Percentiles rank a stretch among this genome's conserved stretches.
These are phyloP conservation scores for Amauroascus verrucosus DNA, from an alignment of 2,329 filamentous ascomycete genomes.

Conservation along the genomic window DNA sequence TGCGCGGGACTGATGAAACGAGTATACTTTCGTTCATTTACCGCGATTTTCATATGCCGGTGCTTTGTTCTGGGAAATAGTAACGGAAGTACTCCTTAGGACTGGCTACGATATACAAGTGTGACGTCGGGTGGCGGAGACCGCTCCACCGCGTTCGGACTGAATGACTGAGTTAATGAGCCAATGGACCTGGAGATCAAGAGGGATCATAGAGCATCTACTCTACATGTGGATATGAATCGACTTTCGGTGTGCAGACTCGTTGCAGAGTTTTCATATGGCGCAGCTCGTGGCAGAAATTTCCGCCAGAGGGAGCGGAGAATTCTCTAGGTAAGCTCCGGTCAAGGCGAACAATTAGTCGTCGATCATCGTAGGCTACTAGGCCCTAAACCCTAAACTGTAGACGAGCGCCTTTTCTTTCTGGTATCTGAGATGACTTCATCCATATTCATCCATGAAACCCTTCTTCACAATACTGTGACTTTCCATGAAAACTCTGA, in stretches of 20 bases:
- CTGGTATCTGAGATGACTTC: constrained; percentile 1
- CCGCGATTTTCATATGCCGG: not conserved
- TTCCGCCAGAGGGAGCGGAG: not conserved
- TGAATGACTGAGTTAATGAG: not conserved
- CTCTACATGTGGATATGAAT: not conserved
- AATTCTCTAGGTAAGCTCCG: not conserved
- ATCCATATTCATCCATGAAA: constrained; percentile 1
- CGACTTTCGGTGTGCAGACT: not conserved
- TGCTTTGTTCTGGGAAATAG: not conserved
- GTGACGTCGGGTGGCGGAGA: constrained; percentile 9
- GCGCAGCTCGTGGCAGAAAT: not conserved
- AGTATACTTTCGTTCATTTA: constrained; percentile 4
- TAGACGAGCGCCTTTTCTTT: not conserved
- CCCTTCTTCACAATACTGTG: not conserved
- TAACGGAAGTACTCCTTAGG: constrained; percentile 3
- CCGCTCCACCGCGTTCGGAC: not conserved
- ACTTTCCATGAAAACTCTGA: constrained; percentile 9
- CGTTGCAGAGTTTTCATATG: not conserved
- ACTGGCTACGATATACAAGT: not conserved
- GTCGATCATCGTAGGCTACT: not conserved
- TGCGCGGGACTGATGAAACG: not conserved
- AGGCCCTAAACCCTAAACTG: constrained; percentile 1
- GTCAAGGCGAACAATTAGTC: not conserved
- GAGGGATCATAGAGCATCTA: not conserved
- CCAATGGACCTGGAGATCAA: not conserved